Percentiles rank a stretch among this genome's conserved stretches.
Evolutionary conservation across 1,139 yeast genomes (phyloP).

Genomic region (Taphrina pruni): DNA sequence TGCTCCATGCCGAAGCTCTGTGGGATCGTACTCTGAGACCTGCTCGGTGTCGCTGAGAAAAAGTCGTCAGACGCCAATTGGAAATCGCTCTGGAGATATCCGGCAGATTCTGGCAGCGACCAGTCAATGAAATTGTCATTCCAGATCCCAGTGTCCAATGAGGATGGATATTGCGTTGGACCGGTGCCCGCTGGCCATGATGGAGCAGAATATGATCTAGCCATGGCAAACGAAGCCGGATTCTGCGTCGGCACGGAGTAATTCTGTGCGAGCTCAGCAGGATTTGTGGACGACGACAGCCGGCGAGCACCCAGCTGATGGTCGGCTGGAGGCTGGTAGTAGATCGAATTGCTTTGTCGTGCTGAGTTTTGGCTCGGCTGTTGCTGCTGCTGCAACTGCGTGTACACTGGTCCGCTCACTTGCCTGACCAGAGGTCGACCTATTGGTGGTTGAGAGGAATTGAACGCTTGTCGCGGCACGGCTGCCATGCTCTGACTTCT

Average conservation of each 20-base stretch:
- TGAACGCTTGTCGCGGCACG: slow-evolving; percentile 16
- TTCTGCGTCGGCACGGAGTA: slow-evolving; percentile 13
- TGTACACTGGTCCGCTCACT: slow-evolving; percentile 13
- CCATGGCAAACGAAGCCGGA: slow-evolving; percentile 25
- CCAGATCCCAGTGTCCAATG: slow-evolving; percentile 20
- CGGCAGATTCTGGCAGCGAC: slow-evolving; percentile 38
- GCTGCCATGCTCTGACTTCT: slow-evolving; percentile 36
- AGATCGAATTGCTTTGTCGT: background rate
- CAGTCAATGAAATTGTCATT: slow-evolving; percentile 32
- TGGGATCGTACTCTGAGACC: slow-evolving; percentile 21
- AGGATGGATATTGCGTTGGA: slow-evolving; percentile 7
- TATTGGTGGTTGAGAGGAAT: background rate
- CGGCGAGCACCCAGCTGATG: background rate
- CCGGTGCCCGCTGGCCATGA: slow-evolving; percentile 28
- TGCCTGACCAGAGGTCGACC: slow-evolving; percentile 4
- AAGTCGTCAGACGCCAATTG: slow-evolving; percentile 27
- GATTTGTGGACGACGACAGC: background rate
- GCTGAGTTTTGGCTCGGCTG: slow-evolving; percentile 1
- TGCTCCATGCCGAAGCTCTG: slow-evolving; percentile 23
- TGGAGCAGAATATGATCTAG: slow-evolving; percentile 33
- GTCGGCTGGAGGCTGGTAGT: slow-evolving; percentile 11
- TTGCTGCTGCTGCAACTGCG: slow-evolving; percentile 18
- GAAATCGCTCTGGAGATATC: slow-evolving; percentile 35
- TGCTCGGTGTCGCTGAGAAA: slow-evolving; percentile 22
- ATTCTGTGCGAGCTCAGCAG: slow-evolving; percentile 10